A percentile compares a stretch with the other conserved stretches of the same genome.
phyloP scores from a whole-genome alignment of 345 rosid species.

The Erysimum cheiranthoides region DNA sequence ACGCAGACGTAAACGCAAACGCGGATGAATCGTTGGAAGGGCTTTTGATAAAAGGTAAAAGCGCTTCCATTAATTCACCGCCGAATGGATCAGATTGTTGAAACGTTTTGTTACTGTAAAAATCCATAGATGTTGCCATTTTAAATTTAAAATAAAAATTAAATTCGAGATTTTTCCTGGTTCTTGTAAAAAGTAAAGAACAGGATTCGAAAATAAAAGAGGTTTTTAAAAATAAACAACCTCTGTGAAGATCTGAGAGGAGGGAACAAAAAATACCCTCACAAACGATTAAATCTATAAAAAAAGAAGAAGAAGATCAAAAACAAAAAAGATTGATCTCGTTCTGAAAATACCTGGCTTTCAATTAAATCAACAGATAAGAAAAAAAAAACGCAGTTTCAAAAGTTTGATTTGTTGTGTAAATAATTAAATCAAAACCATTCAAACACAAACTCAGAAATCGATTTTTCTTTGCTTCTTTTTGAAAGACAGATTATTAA shows the following conservation, averaged over 20 bases:
- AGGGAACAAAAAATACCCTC: constrained; percentile 64
- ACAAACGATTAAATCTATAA: constrained; percentile 48
- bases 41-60: constrained; percentile 84
- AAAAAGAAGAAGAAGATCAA: constrained; percentile 1
- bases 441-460: constrained; percentile 29
- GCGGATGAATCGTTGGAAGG: constrained; percentile 38
- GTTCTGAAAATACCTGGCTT: constrained; percentile 79
- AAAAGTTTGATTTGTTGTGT: constrained; percentile 11
- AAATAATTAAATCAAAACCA: constrained; percentile 1
- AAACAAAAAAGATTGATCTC: constrained; percentile 53
- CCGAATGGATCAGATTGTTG: constrained; percentile 54
- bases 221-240: constrained; percentile 68
- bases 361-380: constrained; percentile 24
- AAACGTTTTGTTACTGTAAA: constrained; percentile 53
- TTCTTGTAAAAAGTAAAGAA: constrained; percentile 53
- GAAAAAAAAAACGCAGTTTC: constrained; percentile 11
- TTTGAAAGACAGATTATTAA: constrained; percentile 2
- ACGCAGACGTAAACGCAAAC: constrained; percentile 39
- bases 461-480: background rate
- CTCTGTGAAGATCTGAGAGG: constrained; percentile 47
- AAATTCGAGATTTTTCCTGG: constrained; percentile 33
- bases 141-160: background rate
- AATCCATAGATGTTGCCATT: constrained; percentile 64
- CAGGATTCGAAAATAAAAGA: constrained; percentile 42
- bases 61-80: constrained; percentile 95